Base-by-base conservation (phyloP, 2,329 filamentous ascomycete genomes). In the Claviceps spartinae region DNA sequence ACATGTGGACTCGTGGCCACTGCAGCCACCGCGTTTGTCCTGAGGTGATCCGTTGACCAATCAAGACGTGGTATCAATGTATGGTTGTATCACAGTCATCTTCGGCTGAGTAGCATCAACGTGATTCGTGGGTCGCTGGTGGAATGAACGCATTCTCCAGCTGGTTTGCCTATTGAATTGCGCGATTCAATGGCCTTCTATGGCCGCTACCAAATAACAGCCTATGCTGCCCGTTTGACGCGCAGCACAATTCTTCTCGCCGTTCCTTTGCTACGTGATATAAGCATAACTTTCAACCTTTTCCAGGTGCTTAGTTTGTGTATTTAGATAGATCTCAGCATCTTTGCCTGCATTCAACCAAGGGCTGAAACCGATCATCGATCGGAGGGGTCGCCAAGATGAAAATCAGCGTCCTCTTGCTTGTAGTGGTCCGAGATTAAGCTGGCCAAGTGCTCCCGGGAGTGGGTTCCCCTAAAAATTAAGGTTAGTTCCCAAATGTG, bases 371-470 rank as follows among this genome's bases (percentile, higher is more conserved):
- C 7, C 13, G 1, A 34, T 58, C 56, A 57, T 55, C 55, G 54
- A 22, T 64, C 61, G 46, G 61, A 60, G 53, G 65, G 69, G 49
- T 64, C 69, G 63, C 68, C 71, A 9, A 74, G 64, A 55, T 79
- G 72, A 55, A 81, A 78, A 59, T 81, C 80, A 51, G 85, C 78
- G 60, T 89, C 85, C 62, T 88, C 83, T 26, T 76, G 72, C 57
- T 85, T 82, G 66, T 89, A 88, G 63, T 89, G 85, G 62, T 89
- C 85, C 43, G 78, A 78, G 43, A 88, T 81, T 54, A 88, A 81
- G 55, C 79, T 75, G 52, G 85, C 85, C n/a, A 88, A 69, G 62
- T 86, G 85, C 51, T 83, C 83, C 52, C 81, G 80, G 18, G 82
- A 82, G 67, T 85, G 81, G 34, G 79, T 79, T 36, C 83, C 83